Base-by-base conservation (phyloP, 768 basidiomycete genomes). In the Tulasnella sp. region DNA sequence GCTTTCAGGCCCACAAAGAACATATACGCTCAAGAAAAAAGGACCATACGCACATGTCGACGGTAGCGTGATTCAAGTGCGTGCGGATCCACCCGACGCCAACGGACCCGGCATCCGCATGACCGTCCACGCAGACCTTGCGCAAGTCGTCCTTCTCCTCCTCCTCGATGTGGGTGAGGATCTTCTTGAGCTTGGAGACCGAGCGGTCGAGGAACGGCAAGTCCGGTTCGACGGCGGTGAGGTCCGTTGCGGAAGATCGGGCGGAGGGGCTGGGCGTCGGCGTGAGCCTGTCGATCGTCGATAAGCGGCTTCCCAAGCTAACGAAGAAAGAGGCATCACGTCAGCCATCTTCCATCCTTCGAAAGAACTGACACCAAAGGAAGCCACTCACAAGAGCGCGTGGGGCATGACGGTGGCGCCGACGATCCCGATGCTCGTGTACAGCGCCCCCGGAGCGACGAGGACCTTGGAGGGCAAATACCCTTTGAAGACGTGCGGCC, bases 351-450 rank as follows among this genome's bases (percentile, higher is more conserved):
- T 29, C 7, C 63, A 26, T n/a, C n/a, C n/a, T n/a, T n/a, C n/a
- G n/a, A n/a, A 12, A 37, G 37, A 66, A 66, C 26, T 6, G 11
- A 22, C n/a, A 41, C n/a, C 34, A 5, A 39, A 68, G 40, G 26
- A 0, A 26, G 26, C 5, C 34, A 62, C 69, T 59, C 47, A 70
- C 69, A 81, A 82, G 36, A 84, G 78, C 0, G 82, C 82, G 75
- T 83, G 83, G 0, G 83, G 82, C 82, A 83, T 83, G 75, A 82
- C 82, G 9, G 83, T 84, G 1, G 82, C 83, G 71, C 77, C 73
- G 39, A 77, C 44, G 59, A 78, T 79, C 39, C 75, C 76, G 63
- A 37, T 41, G 59, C 41, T n/a, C 34, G 66, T 42, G 39, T 71
- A 76, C 1, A 75, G 70, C 47, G 69, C 75, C 17, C 73, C 70